Evolutionary conservation across 2,329 filamentous ascomycete genomes (phyloP), one percentile per base, ranked within the genome.

Genomic region (Trichoderma hamatum): DNA sequence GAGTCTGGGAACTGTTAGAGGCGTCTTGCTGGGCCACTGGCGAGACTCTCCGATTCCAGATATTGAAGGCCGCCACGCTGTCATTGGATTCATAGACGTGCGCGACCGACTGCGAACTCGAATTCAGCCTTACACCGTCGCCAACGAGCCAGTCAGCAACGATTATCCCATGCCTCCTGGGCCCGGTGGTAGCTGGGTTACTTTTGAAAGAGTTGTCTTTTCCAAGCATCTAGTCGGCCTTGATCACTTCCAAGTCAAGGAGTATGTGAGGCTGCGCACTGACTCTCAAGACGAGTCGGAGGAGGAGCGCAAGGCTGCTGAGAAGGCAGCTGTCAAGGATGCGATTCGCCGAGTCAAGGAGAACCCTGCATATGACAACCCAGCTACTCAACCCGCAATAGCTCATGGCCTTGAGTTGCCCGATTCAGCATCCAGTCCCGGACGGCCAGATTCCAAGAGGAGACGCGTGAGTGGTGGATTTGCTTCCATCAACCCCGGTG

Each of bases 181-280:
- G 0, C 85, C 87, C 1, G 87, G 87, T 26, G 87, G 86, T 65
- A 89, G 86, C 75, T 90, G 87, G 88, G 86, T 89, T 28, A 89
- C 87, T 0, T 89, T 89, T 72, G 85, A 88, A 69, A 82, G 85
- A 24, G 82, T 89, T 34, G 83, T 88, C 26, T 89, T 90, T 73
- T 84, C 85, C 2, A 76, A 83, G 9, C 86, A 89, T 69, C 83
- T 90, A 0, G 79, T 86, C 16, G 83, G 83, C 2, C 78, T 89
- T 5, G 84, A 86, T 63, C 84, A 89, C 59, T 82, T 84, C 32
- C 83, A 88, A 36, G 77, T 90, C 36, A 90, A 90, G 73, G 88
- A 90, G 73, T 90, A 87, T 69, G 87, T 89, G 61, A 86, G 86
- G 71, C 78, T 89, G 30, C 83, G 86, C 5, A 76, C 80, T 1